These are phyloP conservation scores for Debaryomyces coudertii DNA, from an alignment of 1,139 yeast genomes.

Conservation along the genomic window DNA sequence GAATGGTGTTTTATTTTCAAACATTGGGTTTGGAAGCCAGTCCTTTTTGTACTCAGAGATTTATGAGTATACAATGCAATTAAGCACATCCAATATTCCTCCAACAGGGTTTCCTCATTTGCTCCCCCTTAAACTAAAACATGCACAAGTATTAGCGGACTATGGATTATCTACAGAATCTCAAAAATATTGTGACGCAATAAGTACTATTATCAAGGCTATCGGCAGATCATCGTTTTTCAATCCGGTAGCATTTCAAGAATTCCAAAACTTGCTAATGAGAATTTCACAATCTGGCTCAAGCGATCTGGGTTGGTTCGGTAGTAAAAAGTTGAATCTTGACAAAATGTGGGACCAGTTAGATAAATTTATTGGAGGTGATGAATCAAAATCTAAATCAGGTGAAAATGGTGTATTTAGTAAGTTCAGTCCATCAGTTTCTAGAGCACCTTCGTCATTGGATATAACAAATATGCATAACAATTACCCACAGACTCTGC, in stretches of 20 bases:
- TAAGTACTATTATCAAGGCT: conserved; percentile 47
- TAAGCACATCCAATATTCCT: conserved; percentile 24
- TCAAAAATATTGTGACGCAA: conserved; percentile 59
- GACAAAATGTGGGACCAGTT: conserved; percentile 88
- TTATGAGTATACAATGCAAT: conserved; percentile 60
- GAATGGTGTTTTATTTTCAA: conserved; percentile 29
- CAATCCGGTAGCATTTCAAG: conserved; percentile 34
- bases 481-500: conserved; percentile 14
- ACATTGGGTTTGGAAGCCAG: conserved; percentile 23
- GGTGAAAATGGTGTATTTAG: conserved; percentile 67
- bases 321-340: conserved; percentile 71
- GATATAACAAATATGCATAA: conserved; percentile 35
- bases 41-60: conserved; percentile 64
- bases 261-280: conserved; percentile 44
- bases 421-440: conserved; percentile 67
- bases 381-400: conserved; percentile 47
- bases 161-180: conserved; percentile 59
- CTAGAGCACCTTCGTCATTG: conserved; percentile 54
- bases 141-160: conserved; percentile 69
- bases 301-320: conserved; percentile 59
- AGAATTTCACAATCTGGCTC: conserved; percentile 49
- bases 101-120: conserved; percentile 55
- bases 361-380: conserved; percentile 93
- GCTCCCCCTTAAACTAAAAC: conserved; percentile 57
- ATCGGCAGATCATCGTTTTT: conserved; percentile 44